Evolutionary conservation across 805 yeast genomes (phyloP).

Genomic region (Kuraishia hungarica): DNA sequence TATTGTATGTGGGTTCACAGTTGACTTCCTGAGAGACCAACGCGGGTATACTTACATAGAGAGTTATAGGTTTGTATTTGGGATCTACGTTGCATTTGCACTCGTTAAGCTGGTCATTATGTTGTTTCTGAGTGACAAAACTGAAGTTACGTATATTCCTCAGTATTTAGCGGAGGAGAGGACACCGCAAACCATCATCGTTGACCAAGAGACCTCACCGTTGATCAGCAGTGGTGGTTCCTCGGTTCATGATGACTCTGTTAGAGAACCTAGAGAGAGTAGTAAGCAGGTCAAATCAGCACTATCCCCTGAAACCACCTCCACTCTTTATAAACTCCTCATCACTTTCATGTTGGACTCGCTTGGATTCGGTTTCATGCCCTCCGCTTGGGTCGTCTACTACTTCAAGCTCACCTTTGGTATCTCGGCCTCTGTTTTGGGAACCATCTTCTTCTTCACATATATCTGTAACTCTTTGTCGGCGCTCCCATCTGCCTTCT

Average conservation of each 20-base stretch:
- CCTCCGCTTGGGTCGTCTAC: slow-evolving; percentile 81
- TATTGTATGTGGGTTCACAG: slow-evolving; percentile 48
- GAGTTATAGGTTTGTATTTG: slow-evolving; percentile 52
- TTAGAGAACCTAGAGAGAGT: too few species aligned
- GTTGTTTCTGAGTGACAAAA: slow-evolving; percentile 38
- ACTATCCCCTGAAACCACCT: slow-evolving; percentile 32
- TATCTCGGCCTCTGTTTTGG: slow-evolving; percentile 49
- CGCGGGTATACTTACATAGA: slow-evolving; percentile 24
- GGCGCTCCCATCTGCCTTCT: slow-evolving; percentile 66
- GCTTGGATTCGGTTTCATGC: slow-evolving; percentile 82
- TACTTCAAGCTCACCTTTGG: slow-evolving; percentile 56
- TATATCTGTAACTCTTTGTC: slow-evolving; percentile 58
- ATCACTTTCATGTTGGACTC: slow-evolving; percentile 77
- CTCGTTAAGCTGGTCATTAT: slow-evolving; percentile 39
- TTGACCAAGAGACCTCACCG: slow-evolving; percentile 9
- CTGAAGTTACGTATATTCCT: slow-evolving; percentile 34
- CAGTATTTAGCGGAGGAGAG: slow-evolving; percentile 15
- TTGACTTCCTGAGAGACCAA: slow-evolving; percentile 32
- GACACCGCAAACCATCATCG: background rate
- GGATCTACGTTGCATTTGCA: slow-evolving; percentile 47
- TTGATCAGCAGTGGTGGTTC: slow-evolving; percentile 3
- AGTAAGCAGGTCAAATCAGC: slow-evolving; percentile 12
- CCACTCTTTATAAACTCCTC: slow-evolving; percentile 38
- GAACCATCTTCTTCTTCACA: slow-evolving; percentile 57
- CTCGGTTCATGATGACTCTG: background rate